Evolutionary conservation across 441 rosid species (phyloP), one percentile per base, ranked within the genome.

Genomic region (Jatropha podagrica): DNA sequence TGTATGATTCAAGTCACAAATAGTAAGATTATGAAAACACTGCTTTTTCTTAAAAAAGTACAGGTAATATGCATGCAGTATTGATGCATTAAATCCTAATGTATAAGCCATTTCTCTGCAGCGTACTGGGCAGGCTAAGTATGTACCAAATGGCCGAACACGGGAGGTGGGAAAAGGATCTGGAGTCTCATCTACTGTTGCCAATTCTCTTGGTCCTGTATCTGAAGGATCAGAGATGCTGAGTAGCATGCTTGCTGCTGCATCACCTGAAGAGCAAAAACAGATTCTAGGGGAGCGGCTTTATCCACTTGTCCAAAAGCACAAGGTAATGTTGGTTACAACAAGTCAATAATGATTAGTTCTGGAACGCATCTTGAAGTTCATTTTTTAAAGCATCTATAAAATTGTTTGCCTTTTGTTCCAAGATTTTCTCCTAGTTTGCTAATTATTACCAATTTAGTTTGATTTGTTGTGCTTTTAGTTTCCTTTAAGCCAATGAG

Each of bases 291-390:
- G 95, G 51, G 92, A 89, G 83, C 72, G 65, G 2, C 84, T 93
- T 60, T 91, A 89, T 78, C 91, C 95, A n/a, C 90, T 87, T 15
- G 89, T 93, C 11, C 84, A 85, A 82, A 83, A 87, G 74, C 86
- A 80, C 65, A 82, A 91, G 91, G 98, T 91, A 82, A 40, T 58
- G 44, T 20, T 65, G 4, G 51, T 15, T 8, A 32, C 32, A 32
- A 32, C 2, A 32, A 32, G 32, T 32, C 15, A 7, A 52, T 11
- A 69, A 20, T n/a, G 27, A 40, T 51, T 26, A 51, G 15, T 69
- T 37, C 49, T 37, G 5, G 56, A 52, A 18, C 56, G 18, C 56
- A 52, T 52, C n/a, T 13, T 17, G 56, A 2, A 17, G 56, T 4
- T 52, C 15, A 18, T 14, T 52, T 52, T 52, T 52, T 14, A 14